A percentile compares a stretch with the other conserved stretches of the same genome.
Evolutionary conservation across 2,329 filamentous ascomycete species (phyloP).

Genomic region (Aspergillus fructus): DNA sequence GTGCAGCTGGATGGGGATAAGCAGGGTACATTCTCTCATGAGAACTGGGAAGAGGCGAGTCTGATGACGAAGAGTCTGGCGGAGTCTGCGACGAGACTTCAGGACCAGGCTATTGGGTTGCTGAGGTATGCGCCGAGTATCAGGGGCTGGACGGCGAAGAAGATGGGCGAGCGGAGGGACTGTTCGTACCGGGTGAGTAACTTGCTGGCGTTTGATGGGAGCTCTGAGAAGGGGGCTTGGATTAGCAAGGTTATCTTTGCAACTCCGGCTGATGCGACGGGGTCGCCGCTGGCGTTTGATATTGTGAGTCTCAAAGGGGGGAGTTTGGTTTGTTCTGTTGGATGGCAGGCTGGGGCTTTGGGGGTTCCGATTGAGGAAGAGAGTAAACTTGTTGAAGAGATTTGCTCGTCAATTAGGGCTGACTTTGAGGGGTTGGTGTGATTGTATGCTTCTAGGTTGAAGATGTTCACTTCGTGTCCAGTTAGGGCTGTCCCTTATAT

Average conservation of each 20-base stretch:
- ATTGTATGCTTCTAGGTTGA: neutral
- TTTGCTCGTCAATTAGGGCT: constrained; percentile 5
- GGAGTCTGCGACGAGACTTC: constrained; percentile 27
- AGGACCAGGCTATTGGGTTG: constrained; percentile 45
- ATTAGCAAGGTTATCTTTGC: constrained; percentile 45
- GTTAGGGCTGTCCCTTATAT: no score
- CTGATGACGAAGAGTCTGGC: constrained; percentile 34
- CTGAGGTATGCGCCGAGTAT: constrained; percentile 44
- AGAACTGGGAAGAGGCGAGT: constrained; percentile 37
- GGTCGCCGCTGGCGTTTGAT: constrained; percentile 43
- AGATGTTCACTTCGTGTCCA: no score
- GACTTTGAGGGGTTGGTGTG: neutral
- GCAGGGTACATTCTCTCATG: neutral
- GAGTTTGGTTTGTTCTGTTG: constrained; percentile 38
- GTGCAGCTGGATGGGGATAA: neutral
- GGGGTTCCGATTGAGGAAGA: constrained; percentile 33
- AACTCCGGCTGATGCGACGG: constrained; percentile 43
- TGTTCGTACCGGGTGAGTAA: constrained; percentile 50
- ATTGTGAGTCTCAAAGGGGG: constrained; percentile 42
- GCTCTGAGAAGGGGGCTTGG: neutral
- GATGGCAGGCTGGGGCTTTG: constrained; percentile 47
- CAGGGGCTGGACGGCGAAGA: constrained; percentile 39
- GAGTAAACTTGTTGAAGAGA: constrained; percentile 15
- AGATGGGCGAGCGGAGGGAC: constrained; percentile 41
- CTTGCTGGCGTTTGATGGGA: constrained; percentile 37